phyloP scores from a whole-genome alignment of 2,329 filamentous ascomycete species.

The Penicillium sumatraense region DNA sequence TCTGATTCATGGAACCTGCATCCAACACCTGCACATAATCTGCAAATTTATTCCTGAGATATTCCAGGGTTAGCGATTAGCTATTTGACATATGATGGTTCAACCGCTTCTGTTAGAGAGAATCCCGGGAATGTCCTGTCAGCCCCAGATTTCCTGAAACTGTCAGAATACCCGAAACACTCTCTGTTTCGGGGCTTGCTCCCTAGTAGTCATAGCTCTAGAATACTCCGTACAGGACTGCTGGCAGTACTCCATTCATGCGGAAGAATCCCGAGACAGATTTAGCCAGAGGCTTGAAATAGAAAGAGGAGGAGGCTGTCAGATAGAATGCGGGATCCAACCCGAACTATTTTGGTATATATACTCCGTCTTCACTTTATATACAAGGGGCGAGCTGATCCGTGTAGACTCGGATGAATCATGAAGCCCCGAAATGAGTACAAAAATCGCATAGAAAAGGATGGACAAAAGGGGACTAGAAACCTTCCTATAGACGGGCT shows the following conservation, averaged over 20 bases:
- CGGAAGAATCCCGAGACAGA: not conserved
- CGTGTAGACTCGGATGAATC: not conserved
- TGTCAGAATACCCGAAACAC: not conserved
- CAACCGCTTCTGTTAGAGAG: not conserved
- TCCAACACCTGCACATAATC: not conserved
- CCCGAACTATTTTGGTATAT: not conserved
- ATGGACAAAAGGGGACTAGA: too few relatives aligned
- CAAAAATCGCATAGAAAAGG: too few relatives aligned
- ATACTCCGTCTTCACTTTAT: not conserved
- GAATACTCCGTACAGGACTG: too few relatives aligned
- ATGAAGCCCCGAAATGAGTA: not conserved
- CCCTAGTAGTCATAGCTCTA: too few relatives aligned
- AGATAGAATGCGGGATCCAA: not conserved
- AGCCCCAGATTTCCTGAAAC: not conserved
- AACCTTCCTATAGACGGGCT: not conserved
- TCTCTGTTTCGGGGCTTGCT: not conserved
- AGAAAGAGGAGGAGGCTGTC: too few relatives aligned
- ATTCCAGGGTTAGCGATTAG: not conserved
- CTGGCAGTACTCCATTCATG: not conserved
- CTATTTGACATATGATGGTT: not conserved
- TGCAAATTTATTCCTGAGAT: not conserved
- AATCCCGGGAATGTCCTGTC: too few relatives aligned
- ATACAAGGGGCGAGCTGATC: not conserved
- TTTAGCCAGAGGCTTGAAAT: not conserved
- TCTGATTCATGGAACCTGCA: conserved; percentile 25